Conservation (phyloP, 306 rosid genomes). For the Psophocarpus tetragonolobus region DNA sequence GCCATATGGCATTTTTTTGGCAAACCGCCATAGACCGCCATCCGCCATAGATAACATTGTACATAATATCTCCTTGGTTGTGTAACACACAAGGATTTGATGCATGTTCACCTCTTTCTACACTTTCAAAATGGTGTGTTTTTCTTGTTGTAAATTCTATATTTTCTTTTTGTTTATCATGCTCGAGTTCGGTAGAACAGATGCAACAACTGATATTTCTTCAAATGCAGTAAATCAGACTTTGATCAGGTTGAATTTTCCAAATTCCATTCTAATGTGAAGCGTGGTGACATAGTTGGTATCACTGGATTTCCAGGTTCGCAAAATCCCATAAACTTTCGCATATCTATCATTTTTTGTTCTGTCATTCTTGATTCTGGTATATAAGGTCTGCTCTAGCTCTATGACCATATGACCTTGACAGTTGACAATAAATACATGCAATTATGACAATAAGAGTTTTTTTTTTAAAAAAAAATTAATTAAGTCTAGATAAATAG, state of each 20-base stretch:
- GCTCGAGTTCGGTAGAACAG: background rate
- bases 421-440: background rate
- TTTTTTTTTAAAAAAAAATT: background rate
- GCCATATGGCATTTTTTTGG: no score
- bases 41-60: no score
- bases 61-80: no score
- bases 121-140: background rate
- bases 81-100: no score
- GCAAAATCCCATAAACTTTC: constrained; percentile 2
- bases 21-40: no score
- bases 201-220: constrained; percentile 29
- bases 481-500: background rate
- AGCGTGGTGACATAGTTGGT: constrained; percentile 88
- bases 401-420: no score
- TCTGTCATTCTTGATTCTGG: background rate
- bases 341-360: background rate
- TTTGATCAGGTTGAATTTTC: constrained; percentile 66
- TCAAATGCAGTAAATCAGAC: constrained; percentile 59
- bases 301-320: constrained; percentile 82
- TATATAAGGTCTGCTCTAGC: background rate
- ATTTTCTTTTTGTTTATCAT: background rate
- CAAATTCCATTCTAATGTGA: constrained; percentile 68
- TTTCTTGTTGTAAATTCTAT: background rate
- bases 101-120: no score
- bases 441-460: background rate